phyloP scores from a whole-genome alignment of 108 stramenopile species.

The Fistulifera solaris region DNA sequence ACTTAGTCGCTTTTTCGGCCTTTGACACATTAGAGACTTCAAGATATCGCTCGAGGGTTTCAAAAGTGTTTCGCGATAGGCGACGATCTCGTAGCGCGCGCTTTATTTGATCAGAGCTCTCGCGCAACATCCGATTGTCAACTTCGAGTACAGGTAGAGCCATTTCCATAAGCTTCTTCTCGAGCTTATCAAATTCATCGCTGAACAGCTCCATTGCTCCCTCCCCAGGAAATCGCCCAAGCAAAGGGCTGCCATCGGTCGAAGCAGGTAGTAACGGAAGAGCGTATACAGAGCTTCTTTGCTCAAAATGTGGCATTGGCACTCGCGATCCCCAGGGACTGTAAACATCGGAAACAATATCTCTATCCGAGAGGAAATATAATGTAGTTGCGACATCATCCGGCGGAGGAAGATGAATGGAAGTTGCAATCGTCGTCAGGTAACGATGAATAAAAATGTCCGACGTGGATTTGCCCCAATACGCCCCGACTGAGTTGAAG shows the following conservation, averaged over 20 bases:
- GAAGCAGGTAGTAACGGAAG: constrained; percentile 21
- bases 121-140: neutral
- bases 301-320: constrained; percentile 46
- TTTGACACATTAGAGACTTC: neutral
- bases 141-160: neutral
- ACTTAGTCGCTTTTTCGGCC: neutral
- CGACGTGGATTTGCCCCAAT: constrained; percentile 35
- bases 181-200: constrained; percentile 23
- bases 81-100: neutral
- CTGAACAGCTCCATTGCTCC: constrained; percentile 42
- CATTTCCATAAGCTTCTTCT: constrained; percentile 18
- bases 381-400: constrained; percentile 34
- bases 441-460: neutral
- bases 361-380: constrained; percentile 58
- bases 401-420: constrained; percentile 1
- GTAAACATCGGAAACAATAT: constrained; percentile 36
- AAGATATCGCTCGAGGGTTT: neutral
- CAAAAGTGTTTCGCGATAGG: too few species aligned
- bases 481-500: constrained; percentile 34
- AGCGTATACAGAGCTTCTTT: constrained; percentile 23
- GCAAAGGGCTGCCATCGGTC: constrained; percentile 8
- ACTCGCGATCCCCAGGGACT: constrained; percentile 64
- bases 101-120: neutral
- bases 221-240: constrained; percentile 47
- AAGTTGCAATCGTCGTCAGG: neutral